Percentiles rank a stretch among this genome's conserved stretches.
Conservation (phyloP, 2,329 filamentous ascomycete species). For the Fusarium setosum region DNA sequence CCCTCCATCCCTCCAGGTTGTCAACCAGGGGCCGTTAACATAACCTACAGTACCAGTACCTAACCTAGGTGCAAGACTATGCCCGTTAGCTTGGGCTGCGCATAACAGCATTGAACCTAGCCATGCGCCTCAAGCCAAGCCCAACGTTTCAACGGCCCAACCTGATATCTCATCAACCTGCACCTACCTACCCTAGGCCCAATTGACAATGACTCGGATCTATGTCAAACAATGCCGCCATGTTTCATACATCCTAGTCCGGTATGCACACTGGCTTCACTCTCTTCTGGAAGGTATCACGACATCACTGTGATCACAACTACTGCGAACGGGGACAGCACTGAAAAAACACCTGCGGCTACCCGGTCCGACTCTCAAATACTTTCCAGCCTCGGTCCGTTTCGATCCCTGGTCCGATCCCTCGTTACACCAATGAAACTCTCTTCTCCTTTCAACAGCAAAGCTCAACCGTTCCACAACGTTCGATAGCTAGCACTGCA, state of each 20-base stretch:
- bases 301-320: background rate
- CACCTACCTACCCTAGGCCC: background rate
- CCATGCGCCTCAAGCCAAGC: background rate
- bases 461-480: background rate
- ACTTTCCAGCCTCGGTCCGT: constrained; percentile 27
- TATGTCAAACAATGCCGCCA: background rate
- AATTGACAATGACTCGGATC: background rate
- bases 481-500: background rate
- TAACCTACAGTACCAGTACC: too few relatives aligned
- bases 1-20: too few relatives aligned
- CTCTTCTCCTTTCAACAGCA: constrained; percentile 6
- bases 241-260: constrained; percentile 2
- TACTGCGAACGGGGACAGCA: background rate
- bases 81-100: too few relatives aligned
- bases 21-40: too few relatives aligned
- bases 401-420: constrained; percentile 26
- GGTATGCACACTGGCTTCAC: background rate
- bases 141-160: background rate
- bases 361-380: constrained; percentile 9
- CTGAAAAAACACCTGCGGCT: background rate
- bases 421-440: constrained; percentile 22
- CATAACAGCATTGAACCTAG: too few relatives aligned
- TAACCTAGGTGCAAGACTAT: too few relatives aligned
- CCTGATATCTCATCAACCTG: background rate
- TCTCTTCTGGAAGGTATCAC: constrained; percentile 33